Conservation (phyloP, 257 asterid genomes). For the Solanum sitiens region DNA sequence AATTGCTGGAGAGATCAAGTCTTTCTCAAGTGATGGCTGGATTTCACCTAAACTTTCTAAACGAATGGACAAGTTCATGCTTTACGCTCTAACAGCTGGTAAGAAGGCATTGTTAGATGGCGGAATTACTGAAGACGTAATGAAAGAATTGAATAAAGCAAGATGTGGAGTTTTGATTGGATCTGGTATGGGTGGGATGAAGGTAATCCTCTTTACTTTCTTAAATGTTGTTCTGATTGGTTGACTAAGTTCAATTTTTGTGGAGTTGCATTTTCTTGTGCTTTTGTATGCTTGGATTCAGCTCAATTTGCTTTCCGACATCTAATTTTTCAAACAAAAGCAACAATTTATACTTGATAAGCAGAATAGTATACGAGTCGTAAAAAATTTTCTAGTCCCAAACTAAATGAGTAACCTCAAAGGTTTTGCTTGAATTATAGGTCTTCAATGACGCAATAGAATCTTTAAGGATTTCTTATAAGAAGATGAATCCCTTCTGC, state of each 20-base stretch:
- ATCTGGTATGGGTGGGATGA: slow-evolving; percentile 93
- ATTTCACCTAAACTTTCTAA: slow-evolving; percentile 62
- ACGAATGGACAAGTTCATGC: slow-evolving; percentile 78
- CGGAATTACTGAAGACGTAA: slow-evolving; percentile 50
- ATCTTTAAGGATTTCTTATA: slow-evolving; percentile 69
- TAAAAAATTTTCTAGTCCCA: neutral
- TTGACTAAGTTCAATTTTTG: neutral
- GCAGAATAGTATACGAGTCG: neutral
- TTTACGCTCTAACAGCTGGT: slow-evolving; percentile 63
- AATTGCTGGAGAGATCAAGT: slow-evolving; percentile 75
- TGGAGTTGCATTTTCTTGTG: neutral
- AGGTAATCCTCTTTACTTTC: slow-evolving; percentile 30
- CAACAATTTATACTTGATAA: neutral
- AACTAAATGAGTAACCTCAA: neutral
- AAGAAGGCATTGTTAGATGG: slow-evolving; percentile 58
- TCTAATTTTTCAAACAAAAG: neutral
- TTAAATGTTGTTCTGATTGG: neutral
- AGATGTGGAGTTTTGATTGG: slow-evolving; percentile 62
- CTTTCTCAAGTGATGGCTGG: slow-evolving; percentile 59
- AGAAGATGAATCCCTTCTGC: slow-evolving; percentile 91
- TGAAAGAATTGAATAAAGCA: slow-evolving; percentile 43
- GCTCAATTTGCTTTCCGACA: neutral
- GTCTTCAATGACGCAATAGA: slow-evolving; percentile 80
- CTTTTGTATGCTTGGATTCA: neutral
- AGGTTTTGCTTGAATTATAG: slow-evolving; percentile 1